Evolutionary conservation across 345 rosid species (phyloP), one percentile per base, ranked within the genome.

Genomic region (Gossypium bickii): DNA sequence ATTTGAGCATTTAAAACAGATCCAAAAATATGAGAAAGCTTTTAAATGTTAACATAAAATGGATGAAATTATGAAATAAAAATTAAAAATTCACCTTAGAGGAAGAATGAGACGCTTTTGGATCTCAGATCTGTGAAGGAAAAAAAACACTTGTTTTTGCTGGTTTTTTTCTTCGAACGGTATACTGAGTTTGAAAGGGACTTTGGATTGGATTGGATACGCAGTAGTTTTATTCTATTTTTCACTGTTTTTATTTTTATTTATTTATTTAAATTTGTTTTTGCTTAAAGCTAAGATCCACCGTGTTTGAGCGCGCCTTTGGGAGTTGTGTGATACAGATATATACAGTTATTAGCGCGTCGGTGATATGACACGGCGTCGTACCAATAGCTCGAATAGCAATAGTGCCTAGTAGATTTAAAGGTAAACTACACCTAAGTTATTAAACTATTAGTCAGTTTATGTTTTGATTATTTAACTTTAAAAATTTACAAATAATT

Each of bases 71-170:
- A 53, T 53, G 22, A 53, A 53, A 7, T 17, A 2, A 9, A 10
- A 53, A 41, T 3, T 4, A 10, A 29, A 27, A 69, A 8, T 17
- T 69, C 47, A 69, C 60, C 73, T 27, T 27, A 29, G 45, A 51
- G 12, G 73, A 52, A 27, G 38, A 69, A 69, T 29, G 24, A 12
- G 22, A 68, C 11, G 59, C 17, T 69, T 69, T 69, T 69, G 72
- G 73, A 70, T 70, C 61, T 52, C n/a, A 70, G 73, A 70, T 68
- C 72, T 68, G 48, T 17, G 68, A 22, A 20, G 24, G 17, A 53
- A 53, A n/a, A 53, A 53, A 53, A 1, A n/a, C 57, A 18, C 12
- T 63, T 2, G 47, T 38, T 63, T 63, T 63, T 22, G 67, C 47
- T 17, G 1, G 18, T 20, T 34, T 57, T 57, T 13, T 20, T 9